Evolutionary conservation across 2,329 filamentous ascomycete species (phyloP).

Genomic region (Huntiella bhutanensis): DNA sequence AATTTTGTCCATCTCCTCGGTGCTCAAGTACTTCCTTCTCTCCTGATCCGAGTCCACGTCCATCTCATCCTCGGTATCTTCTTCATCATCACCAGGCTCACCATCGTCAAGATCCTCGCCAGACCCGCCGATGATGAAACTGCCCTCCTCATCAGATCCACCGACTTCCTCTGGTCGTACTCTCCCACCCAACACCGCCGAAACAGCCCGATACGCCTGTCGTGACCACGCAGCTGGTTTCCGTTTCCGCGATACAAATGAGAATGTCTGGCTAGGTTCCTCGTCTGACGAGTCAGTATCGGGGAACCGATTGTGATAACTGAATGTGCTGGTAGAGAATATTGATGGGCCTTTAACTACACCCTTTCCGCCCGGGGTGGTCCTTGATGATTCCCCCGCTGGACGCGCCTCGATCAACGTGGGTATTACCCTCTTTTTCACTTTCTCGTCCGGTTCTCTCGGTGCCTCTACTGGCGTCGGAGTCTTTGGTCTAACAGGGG

Average conservation of each 20-base stretch:
- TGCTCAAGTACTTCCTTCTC: neutral
- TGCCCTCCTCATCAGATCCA: slow-evolving; percentile 9
- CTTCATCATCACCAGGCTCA: slow-evolving; percentile 12
- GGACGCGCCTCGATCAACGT: too few relatives aligned
- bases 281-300: slow-evolving; percentile 10
- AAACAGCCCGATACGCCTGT: slow-evolving; percentile 25
- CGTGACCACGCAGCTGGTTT: slow-evolving; percentile 25
- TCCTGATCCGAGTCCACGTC: slow-evolving; percentile 25
- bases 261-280: slow-evolving; percentile 15
- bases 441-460: too few relatives aligned
- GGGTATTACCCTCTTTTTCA: too few relatives aligned
- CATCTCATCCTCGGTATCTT: slow-evolving; percentile 16
- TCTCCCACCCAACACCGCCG: slow-evolving; percentile 18
- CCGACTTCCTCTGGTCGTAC: too few relatives aligned
- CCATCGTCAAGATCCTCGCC: neutral
- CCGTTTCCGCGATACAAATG: slow-evolving; percentile 13
- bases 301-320: slow-evolving; percentile 4
- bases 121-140: slow-evolving; percentile 2
- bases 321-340: slow-evolving; percentile 1
- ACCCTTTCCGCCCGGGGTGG: too few relatives aligned
- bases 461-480: too few relatives aligned
- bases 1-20: slow-evolving; percentile 6
- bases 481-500: too few relatives aligned
- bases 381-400: too few relatives aligned
- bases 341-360: too few relatives aligned